phyloP scores from a whole-genome alignment of 306 rosid species.

The Cicer arietinum region DNA sequence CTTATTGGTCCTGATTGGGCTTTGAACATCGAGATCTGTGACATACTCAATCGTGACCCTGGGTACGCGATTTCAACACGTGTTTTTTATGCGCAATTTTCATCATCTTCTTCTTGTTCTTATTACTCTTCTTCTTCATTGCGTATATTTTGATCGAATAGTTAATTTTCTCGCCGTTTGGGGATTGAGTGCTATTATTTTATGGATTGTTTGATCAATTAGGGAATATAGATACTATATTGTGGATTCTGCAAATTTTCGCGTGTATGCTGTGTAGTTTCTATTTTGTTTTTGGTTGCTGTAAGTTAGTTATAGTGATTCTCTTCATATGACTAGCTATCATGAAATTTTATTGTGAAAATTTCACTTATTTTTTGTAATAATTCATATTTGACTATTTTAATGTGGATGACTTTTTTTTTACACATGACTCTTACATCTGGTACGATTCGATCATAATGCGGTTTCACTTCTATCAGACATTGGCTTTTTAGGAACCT shows the following conservation, averaged over 20 bases:
- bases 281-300: conserved; percentile 13
- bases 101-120: not conserved
- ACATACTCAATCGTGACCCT: conserved; percentile 84
- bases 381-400: not conserved
- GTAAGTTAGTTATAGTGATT: not conserved
- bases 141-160: conserved; percentile 12
- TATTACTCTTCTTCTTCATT: not conserved
- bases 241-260: conserved; percentile 23
- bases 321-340: not conserved
- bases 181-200: conserved; percentile 16
- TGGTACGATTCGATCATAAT: not conserved
- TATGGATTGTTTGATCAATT: conserved; percentile 25
- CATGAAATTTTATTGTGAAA: not conserved
- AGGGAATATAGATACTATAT: conserved; percentile 25
- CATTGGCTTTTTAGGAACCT: conserved; percentile 24
- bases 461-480: not conserved
- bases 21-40: conserved; percentile 98
- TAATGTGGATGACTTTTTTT: not conserved
- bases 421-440: not conserved
- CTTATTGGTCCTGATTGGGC: conserved; percentile 99
- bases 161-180: not conserved
- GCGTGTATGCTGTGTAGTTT: conserved; percentile 4
- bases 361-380: not conserved
- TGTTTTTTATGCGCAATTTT: conserved; percentile 24
- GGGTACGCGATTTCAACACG: conserved; percentile 59